These are phyloP conservation scores for Fraxinus latifolia DNA, from an alignment of 305 asterid species.

Conservation along the genomic window DNA sequence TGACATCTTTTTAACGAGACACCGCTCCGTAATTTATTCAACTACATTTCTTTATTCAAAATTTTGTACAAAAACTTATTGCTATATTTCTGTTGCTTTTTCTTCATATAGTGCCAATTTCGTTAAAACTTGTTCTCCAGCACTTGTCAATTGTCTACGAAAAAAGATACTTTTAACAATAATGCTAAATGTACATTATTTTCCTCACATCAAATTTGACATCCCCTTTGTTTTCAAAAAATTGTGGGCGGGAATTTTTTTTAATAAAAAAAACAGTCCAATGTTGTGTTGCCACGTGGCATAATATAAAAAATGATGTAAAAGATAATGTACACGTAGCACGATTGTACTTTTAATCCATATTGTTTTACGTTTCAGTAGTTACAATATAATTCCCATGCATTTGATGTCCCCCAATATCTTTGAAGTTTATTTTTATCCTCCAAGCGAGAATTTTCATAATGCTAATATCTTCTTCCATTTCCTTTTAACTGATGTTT, in stretches of 20 bases:
- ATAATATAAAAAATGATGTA: neutral
- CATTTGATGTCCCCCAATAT: neutral
- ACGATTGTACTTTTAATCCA: neutral
- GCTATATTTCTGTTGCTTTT: neutral
- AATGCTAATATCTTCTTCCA: neutral
- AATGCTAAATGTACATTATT: neutral
- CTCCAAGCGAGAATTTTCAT: neutral
- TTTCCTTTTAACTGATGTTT: neutral
- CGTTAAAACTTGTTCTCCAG: neutral
- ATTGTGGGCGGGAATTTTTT: neutral
- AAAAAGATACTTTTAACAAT: neutral
- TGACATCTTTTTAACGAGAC: neutral
- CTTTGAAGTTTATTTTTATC: neutral
- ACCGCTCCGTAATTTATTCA: neutral
- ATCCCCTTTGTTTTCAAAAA: neutral
- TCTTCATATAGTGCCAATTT: neutral
- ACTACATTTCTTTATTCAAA: neutral
- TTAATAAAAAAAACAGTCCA: neutral
- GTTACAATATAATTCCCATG: neutral
- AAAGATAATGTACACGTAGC: neutral
- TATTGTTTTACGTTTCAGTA: neutral
- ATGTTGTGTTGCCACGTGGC: neutral
- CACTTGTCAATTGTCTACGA: neutral
- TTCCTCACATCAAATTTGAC: neutral
- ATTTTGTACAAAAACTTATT: neutral